A percentile compares a stretch with the other conserved stretches of the same genome.
Evolutionary conservation across 176 grass and related monocot genomes (phyloP).

Genomic region (Zoysia japonica): DNA sequence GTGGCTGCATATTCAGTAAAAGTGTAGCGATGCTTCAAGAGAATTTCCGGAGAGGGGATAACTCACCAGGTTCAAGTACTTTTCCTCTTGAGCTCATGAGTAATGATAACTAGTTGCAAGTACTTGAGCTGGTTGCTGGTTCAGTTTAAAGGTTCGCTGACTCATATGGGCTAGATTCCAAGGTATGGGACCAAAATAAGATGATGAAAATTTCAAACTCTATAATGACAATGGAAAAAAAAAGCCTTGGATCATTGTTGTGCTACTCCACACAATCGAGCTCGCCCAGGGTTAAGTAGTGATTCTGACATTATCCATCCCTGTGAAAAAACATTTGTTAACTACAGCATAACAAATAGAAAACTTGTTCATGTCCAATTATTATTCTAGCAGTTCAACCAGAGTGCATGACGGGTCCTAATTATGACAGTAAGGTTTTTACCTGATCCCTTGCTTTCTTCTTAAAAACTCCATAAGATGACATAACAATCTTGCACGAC

Average conservation of each 20-base stretch:
- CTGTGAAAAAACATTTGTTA: slow-evolving; percentile 44
- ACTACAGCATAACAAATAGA: not conserved
- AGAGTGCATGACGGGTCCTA: not conserved
- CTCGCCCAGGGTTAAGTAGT: slow-evolving; percentile 71
- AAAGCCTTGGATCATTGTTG: slow-evolving; percentile 49
- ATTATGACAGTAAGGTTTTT: not conserved
- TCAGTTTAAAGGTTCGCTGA: slow-evolving; percentile 27
- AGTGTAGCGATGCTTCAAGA: not conserved
- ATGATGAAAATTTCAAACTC: not conserved
- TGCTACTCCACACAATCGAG: slow-evolving; percentile 57
- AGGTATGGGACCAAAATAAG: slow-evolving; percentile 19
- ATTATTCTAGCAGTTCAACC: not conserved
- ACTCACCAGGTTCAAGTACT: slow-evolving; percentile 25
- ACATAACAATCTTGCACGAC: slow-evolving; percentile 92
- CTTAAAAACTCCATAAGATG: slow-evolving; percentile 88
- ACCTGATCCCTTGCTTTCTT: slow-evolving; percentile 93
- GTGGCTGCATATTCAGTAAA: not conserved
- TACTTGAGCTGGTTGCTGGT: slow-evolving; percentile 30
- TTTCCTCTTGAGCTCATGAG: not conserved
- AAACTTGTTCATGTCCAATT: not conserved
- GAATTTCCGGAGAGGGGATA: not conserved
- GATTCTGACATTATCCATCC: slow-evolving; percentile 99
- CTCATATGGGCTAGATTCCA: slow-evolving; percentile 7
- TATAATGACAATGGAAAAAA: not conserved
- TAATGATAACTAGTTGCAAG: not conserved